Evolutionary conservation across 1,284 basidiomycete species (phyloP).

Genomic region (Lignosus rhinocerotis): DNA sequence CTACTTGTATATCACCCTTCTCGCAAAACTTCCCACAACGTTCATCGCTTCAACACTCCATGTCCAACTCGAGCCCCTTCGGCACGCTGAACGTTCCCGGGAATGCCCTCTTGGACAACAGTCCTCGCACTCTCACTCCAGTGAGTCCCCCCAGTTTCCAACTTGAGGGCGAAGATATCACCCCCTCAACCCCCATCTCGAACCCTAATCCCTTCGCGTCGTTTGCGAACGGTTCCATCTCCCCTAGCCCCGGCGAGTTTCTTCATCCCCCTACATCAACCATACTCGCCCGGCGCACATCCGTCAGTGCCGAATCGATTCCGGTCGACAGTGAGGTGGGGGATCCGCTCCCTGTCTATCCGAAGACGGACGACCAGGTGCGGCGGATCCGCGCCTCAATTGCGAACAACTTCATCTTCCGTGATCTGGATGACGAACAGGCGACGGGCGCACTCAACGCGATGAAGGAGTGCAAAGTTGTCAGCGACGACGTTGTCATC

Average conservation of each 20-base stretch:
- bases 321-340: constrained; percentile 72
- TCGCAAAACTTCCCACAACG: constrained; percentile 46
- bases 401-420: constrained; percentile 90
- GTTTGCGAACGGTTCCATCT: constrained; percentile 37
- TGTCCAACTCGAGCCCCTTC: constrained; percentile 62
- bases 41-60: constrained; percentile 46
- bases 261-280: constrained; percentile 69
- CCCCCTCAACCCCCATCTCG: constrained; percentile 65
- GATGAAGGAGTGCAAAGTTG: constrained; percentile 88
- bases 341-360: constrained; percentile 72
- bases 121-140: constrained; percentile 26
- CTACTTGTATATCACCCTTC: constrained; percentile 45
- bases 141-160: constrained; percentile 53
- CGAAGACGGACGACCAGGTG: constrained; percentile 86
- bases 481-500: constrained; percentile 83
- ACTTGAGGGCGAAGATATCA: constrained; percentile 56
- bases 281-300: constrained; percentile 88
- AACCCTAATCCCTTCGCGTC: constrained; percentile 47
- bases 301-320: constrained; percentile 97
- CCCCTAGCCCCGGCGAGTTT: constrained; percentile 54
- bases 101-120: constrained; percentile 59
- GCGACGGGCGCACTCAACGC: constrained; percentile 90
- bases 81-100: constrained; percentile 76
- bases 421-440: constrained; percentile 96
- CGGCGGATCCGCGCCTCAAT: constrained; percentile 87